A percentile compares a stretch with the other conserved stretches of the same genome.
Conservation (phyloP, 2,329 filamentous ascomycete species). For the Xylaria sp. region DNA sequence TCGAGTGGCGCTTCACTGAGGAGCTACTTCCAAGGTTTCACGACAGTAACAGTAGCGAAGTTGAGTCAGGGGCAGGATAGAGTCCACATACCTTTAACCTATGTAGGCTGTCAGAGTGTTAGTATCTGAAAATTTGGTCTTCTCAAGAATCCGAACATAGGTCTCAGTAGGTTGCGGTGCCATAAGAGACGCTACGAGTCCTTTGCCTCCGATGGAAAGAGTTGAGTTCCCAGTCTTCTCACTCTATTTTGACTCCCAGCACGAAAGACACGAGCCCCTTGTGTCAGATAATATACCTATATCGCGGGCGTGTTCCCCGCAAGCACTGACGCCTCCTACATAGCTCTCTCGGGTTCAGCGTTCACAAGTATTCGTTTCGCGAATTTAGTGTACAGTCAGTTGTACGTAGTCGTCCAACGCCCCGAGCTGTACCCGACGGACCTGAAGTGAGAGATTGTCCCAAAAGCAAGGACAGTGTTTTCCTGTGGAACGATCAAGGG, state of each 20-base stretch:
- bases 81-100: neutral
- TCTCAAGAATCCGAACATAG: too few species aligned
- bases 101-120: neutral
- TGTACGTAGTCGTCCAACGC: neutral
- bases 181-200: slow-evolving; percentile 2
- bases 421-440: too few species aligned
- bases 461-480: neutral
- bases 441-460: neutral
- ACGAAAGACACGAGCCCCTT: neutral
- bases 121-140: too few species aligned
- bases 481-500: neutral
- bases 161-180: neutral
- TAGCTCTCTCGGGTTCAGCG: neutral
- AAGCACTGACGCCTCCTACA: neutral
- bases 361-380: neutral
- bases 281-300: neutral
- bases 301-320: neutral
- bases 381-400: neutral
- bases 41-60: neutral
- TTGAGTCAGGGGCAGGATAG: slow-evolving; percentile 7
- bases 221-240: neutral
- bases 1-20: neutral
- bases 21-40: neutral
- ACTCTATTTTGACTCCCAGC: neutral
- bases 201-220: neutral